Evolutionary conservation across 805 yeast genomes (phyloP).

Genomic region (Kuraishia piskuri): DNA sequence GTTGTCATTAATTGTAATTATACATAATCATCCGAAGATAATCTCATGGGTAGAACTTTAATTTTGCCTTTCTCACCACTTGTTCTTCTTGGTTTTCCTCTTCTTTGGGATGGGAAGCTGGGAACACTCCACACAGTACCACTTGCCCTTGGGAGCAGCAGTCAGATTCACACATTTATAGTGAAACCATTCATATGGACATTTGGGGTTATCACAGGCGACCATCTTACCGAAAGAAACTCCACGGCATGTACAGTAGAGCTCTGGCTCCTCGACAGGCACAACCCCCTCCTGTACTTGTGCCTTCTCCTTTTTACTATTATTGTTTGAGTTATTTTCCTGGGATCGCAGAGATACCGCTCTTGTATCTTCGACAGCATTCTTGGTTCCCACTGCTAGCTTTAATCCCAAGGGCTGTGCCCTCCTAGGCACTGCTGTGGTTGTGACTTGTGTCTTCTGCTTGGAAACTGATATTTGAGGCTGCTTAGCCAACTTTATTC

Average conservation of each 20-base stretch:
- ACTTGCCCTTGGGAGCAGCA: constrained; percentile 81
- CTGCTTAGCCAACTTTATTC: neutral
- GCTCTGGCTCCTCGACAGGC: constrained; percentile 11
- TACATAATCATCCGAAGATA: too few relatives aligned
- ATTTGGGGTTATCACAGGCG: constrained; percentile 87
- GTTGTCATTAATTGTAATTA: too few relatives aligned
- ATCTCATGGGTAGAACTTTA: too few relatives aligned
- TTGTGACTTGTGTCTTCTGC: neutral
- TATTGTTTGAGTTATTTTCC: too few relatives aligned
- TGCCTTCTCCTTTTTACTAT: too few relatives aligned
- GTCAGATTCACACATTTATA: constrained; percentile 88
- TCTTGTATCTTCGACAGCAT: neutral
- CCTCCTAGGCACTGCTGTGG: neutral
- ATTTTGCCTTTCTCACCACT: neutral
- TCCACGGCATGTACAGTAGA: constrained; percentile 44
- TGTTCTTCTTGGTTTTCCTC: constrained; percentile 12
- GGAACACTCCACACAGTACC: constrained; percentile 90
- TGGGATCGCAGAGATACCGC: too few relatives aligned
- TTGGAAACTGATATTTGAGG: neutral
- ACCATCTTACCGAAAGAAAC: constrained; percentile 81
- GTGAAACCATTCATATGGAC: constrained; percentile 93
- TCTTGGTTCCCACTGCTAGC: neutral
- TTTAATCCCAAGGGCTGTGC: neutral
- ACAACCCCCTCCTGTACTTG: neutral
- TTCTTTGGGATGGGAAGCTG: constrained; percentile 4